Evolutionary conservation across 257 asterid genomes (phyloP), one percentile per base, ranked within the genome.

Genomic region (Solanum tacnaense): DNA sequence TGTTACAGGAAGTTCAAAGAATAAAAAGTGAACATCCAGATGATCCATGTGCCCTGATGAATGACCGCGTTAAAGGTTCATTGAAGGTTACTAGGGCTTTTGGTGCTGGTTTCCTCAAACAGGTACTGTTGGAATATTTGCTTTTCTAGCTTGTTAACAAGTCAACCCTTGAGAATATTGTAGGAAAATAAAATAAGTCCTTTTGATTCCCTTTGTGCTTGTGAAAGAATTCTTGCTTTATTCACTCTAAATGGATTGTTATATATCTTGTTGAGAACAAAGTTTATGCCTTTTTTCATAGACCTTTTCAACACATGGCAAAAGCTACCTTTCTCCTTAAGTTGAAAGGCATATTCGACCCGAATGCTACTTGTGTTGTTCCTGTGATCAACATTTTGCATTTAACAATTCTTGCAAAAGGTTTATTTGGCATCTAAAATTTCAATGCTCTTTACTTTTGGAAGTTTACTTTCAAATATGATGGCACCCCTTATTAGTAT

Each of bases 41-140:
- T 83, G 99, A 97, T 93, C 91, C 94, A 87, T 95, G 87, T 29
- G 94, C 98, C 31, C 87, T 97, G 87, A 82, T 88, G 49, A 95
- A 97, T 84, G 98, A 93, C 84, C 98, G 99, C 0, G 99, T 97
- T 13, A 97, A 97, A 92, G 99, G 99, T 88, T 97, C 98, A 2
- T 88, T 97, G 89, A 97, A 95, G 92, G 98, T 97, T 31, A 97
- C 99, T 56, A 92, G 99, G n/a, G 99, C 99, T 86, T 96, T 97
- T 91, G 99, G 99, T 83, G 99, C 99, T 32, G 99, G 99, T 87
- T 97, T 96, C 91, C 98, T 97, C 76, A 97, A 97, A 87, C 99
- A 94, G 99, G 99, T 96, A 89, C 87, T 88, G 18, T 74, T 71
- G 46, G 88, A 81, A 52, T 89, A 85, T 82, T 67, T 21, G 34